Base-by-base conservation (phyloP, 2,329 filamentous ascomycete genomes). In the Colletotrichum karsti region DNA sequence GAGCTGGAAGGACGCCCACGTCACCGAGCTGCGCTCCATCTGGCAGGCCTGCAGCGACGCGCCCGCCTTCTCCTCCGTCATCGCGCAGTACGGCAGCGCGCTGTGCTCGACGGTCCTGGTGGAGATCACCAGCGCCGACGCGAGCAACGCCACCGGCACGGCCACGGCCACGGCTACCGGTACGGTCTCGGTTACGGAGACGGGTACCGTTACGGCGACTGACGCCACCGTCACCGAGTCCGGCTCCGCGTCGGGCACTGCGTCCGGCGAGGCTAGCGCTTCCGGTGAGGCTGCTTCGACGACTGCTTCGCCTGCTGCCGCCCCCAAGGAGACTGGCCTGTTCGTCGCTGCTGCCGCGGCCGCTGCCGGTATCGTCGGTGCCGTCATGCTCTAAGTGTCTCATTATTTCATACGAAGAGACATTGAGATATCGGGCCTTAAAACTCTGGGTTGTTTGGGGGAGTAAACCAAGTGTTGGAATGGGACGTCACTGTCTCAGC, bases 11-110 rank as follows among this genome's bases (percentile, higher is more conserved):
- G 51, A 53, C 9, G 70, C 68, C 22, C 62, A 74, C 39, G 67
- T 48, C 57, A 69, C 61, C 4, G 72, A 64, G 1, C 18, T 75
- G n/a, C 68, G 63, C 5, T 67, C 69, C 50, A 42, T 77, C 12
- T 24, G 70, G 13, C 42, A 67, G 0, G 75, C 74, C 42, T 77
- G 75, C 67, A 72, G 58, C 60, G 74, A 77, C 30, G 74, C 74
- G n/a, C 74, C 75, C 28, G 20, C 26, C 10, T 28, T 64, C 60
- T 51, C 51, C 22, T 13, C 35, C 18, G 8, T 46, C 9, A n/a
- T 70, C 20, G 28, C 28, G 12, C 30, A 22, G 28, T 58, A 33
- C 46, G 53, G 53, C 28, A 20, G 24, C 42, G 28, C 18, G 9
- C 24, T 67, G 22, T 67, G 64, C 64, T 54, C 59, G 6, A 67